Conservation (phyloP, 306 rosid genomes). For the Cicer judaicum region DNA sequence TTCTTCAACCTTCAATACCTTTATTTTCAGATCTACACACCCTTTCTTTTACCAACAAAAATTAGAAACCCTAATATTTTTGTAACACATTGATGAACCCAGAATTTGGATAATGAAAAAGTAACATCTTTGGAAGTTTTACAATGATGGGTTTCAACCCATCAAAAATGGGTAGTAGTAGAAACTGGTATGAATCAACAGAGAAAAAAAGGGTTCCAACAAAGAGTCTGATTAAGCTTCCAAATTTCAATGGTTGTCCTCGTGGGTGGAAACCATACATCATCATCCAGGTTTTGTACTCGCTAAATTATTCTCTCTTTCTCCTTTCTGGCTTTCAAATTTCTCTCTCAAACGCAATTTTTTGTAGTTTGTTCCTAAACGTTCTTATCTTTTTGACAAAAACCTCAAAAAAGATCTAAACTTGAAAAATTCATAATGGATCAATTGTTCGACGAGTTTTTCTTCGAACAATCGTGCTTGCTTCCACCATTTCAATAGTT, state of each 20-base stretch:
- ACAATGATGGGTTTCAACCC: conserved; percentile 41
- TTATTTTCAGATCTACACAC: conserved; percentile 7
- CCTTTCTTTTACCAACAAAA: background rate
- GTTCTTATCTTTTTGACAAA: background rate
- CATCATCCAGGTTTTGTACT: conserved; percentile 96
- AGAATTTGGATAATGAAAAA: conserved; percentile 39
- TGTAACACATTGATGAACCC: background rate
- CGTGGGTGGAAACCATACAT: conserved; percentile 96
- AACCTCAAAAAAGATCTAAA: background rate
- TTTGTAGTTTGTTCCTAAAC: background rate
- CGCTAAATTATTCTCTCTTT: conserved; percentile 55
- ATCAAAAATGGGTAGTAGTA: conserved; percentile 45
- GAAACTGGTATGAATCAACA: conserved; percentile 58
- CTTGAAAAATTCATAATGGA: conserved; percentile 49
- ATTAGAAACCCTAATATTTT: background rate
- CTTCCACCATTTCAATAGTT: conserved; percentile 60
- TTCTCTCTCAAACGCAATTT: conserved; percentile 6
- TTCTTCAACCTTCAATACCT: background rate
- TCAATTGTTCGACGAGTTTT: conserved; percentile 63
- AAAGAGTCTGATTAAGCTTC: conserved; percentile 77
- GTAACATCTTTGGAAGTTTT: background rate
- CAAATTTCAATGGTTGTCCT: conserved; percentile 86
- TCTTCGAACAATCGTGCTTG: conserved; percentile 61
- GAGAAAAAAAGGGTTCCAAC: conserved; percentile 51
- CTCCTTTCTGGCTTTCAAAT: conserved; percentile 40